Conservation (phyloP, 2,329 filamentous ascomycete genomes). For the Gaeumannomyces sp. region DNA sequence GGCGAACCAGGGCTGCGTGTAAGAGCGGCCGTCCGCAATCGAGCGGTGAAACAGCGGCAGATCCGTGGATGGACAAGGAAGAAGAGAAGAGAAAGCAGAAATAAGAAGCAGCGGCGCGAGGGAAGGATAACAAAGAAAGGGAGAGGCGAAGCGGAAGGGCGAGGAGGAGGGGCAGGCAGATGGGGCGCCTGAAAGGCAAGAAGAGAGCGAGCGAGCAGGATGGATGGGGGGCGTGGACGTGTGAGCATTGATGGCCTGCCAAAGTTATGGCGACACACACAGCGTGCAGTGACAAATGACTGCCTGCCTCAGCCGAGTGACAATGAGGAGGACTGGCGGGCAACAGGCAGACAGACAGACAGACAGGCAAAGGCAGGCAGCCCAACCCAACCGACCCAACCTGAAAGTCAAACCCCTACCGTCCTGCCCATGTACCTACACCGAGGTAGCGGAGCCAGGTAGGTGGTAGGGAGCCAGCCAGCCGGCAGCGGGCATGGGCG, state of each 20-base stretch:
- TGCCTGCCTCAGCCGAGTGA: too few species aligned
- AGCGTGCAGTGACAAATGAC: not conserved
- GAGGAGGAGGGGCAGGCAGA: conserved; percentile 4
- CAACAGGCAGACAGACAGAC: too few species aligned
- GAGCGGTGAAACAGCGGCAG: not conserved
- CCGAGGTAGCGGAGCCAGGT: too few species aligned
- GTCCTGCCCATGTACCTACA: too few species aligned
- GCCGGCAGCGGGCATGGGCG: too few species aligned
- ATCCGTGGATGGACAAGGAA: not conserved
- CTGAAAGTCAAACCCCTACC: not conserved
- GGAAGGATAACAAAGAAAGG: not conserved
- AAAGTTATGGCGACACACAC: not conserved
- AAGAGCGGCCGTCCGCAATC: too few species aligned
- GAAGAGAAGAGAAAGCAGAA: not conserved
- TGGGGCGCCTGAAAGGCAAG: conserved; percentile 7
- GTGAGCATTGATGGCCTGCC: not conserved
- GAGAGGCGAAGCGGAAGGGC: not conserved
- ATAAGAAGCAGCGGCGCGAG: conserved; percentile 1
- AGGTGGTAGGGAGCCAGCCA: too few species aligned
- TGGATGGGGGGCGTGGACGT: not conserved
- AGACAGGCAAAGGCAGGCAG: too few species aligned
- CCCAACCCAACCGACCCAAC: not conserved
- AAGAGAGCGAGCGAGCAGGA: not conserved
- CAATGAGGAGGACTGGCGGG: too few species aligned
- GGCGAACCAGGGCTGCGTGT: too few species aligned